A percentile compares a stretch with the other conserved stretches of the same genome.
Conservation (phyloP, 441 rosid genomes). For the Corymbia citriodora region DNA sequence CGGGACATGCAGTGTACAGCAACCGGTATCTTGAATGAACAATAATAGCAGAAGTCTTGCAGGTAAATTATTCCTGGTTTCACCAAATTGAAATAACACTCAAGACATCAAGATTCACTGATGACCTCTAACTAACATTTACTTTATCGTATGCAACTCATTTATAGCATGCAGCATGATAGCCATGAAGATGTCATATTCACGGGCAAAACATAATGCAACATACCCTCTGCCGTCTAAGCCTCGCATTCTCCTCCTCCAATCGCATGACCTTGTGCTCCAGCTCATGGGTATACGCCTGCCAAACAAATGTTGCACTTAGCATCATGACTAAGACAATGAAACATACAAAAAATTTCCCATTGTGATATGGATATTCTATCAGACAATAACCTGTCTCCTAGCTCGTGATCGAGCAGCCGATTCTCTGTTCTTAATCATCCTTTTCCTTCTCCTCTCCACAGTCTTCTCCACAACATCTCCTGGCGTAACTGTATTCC, state of each 20-base stretch:
- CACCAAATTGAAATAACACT: not conserved
- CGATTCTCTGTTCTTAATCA: slow-evolving; percentile 25
- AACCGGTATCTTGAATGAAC: not conserved
- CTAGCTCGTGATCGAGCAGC: slow-evolving; percentile 25
- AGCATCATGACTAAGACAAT: not conserved
- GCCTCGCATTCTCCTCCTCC: slow-evolving; percentile 20
- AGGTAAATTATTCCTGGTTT: not conserved
- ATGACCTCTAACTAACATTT: not conserved
- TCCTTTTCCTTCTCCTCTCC: slow-evolving; percentile 22
- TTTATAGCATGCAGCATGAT: not conserved
- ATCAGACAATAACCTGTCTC: slow-evolving; percentile 10
- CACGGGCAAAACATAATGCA: not conserved
- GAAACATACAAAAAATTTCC: not conserved
- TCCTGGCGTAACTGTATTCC: slow-evolving; percentile 2
- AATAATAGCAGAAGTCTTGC: not conserved
- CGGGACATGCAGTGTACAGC: not conserved
- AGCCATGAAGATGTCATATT: not conserved
- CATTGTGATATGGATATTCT: not conserved
- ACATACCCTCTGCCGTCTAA: slow-evolving; percentile 15
- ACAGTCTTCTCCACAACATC: slow-evolving; percentile 18
- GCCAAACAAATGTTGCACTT: not conserved
- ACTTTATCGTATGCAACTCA: not conserved
- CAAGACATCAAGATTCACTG: not conserved
- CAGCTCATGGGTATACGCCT: slow-evolving; percentile 23
- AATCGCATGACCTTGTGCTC: slow-evolving; percentile 18